Percentiles rank a stretch among this genome's conserved stretches.
These are phyloP conservation scores for Tinospora cordifolia DNA, from an alignment of 164 flowering plant genomes.

Conservation along the genomic window DNA sequence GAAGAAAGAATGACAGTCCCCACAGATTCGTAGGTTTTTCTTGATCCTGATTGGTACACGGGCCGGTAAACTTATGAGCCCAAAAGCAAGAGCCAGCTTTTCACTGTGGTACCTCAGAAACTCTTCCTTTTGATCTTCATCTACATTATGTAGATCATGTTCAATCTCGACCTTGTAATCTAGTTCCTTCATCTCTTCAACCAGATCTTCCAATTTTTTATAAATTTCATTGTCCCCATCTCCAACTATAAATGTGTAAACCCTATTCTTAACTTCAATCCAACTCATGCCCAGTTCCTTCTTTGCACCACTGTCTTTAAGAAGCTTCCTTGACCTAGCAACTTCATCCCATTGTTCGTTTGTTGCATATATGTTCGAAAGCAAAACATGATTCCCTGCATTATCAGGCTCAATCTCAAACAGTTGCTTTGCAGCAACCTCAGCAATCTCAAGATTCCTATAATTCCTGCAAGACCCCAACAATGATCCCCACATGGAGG, in stretches of 20 bases:
- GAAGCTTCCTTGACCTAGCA: conserved; percentile 46
- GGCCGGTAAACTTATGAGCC: conserved; percentile 46
- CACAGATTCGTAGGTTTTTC: conserved; percentile 77
- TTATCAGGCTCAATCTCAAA: conserved; percentile 67
- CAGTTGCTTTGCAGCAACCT: conserved; percentile 54
- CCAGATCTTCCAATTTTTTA: conserved; percentile 43
- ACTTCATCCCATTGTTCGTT: conserved; percentile 61
- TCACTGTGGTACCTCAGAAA: conserved; percentile 73
- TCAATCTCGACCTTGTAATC: conserved; percentile 41
- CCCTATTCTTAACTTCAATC: conserved; percentile 60
- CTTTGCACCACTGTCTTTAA: conserved; percentile 53
- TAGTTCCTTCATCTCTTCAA: conserved; percentile 44
- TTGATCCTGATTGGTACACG: conserved; percentile 57
- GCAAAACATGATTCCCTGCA: conserved; percentile 71
- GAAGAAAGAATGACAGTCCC: conserved; percentile 73
- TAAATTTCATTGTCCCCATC: conserved; percentile 60
- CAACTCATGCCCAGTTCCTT: conserved; percentile 77
- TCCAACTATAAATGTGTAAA: conserved; percentile 66
- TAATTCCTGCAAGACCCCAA: conserved; percentile 59
- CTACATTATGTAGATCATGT: conserved; percentile 63
- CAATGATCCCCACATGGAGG: conserved; percentile 85
- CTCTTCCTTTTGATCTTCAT: conserved; percentile 40
- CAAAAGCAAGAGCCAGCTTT: conserved; percentile 72
- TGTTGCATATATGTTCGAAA: conserved; percentile 69
- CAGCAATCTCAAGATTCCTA: conserved; percentile 57